These are phyloP conservation scores for Simplicillium aogashimaense DNA, from an alignment of 2,329 filamentous ascomycete species.

Conservation along the genomic window DNA sequence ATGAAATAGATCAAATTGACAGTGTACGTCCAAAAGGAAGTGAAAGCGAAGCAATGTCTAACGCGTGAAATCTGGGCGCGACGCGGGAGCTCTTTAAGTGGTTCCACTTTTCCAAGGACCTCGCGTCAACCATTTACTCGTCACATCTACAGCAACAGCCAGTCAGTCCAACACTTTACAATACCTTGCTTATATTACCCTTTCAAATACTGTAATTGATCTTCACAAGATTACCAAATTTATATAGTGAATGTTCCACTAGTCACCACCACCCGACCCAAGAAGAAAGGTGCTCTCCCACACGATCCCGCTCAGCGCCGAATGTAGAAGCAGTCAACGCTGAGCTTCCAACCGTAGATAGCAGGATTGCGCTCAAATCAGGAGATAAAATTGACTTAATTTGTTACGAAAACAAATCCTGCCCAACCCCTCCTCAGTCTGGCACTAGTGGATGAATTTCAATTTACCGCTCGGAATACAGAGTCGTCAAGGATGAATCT, in stretches of 20 bases:
- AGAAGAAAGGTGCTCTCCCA: neutral
- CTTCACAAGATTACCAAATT: no score
- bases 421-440: constrained; percentile 17
- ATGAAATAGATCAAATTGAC: no score
- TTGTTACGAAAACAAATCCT: constrained; percentile 20
- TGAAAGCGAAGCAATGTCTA: no score
- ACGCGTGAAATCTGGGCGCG: no score
- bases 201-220: no score
- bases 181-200: neutral
- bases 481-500: constrained; percentile 64
- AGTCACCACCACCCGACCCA: constrained; percentile 24
- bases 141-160: constrained; percentile 3
- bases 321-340: neutral
- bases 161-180: neutral
- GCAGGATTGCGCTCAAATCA: constrained; percentile 21
- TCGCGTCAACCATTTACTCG: neutral
- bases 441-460: constrained; percentile 21
- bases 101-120: constrained; percentile 8
- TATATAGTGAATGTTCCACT: constrained; percentile 27
- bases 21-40: no score
- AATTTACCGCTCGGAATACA: constrained; percentile 68
- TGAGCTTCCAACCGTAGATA: constrained; percentile 15
- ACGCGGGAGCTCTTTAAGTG: constrained; percentile 8
- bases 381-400: constrained; percentile 33
- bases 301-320: neutral